Conservation (phyloP, 805 yeast species). For the Saccharomycopsis sp. region DNA sequence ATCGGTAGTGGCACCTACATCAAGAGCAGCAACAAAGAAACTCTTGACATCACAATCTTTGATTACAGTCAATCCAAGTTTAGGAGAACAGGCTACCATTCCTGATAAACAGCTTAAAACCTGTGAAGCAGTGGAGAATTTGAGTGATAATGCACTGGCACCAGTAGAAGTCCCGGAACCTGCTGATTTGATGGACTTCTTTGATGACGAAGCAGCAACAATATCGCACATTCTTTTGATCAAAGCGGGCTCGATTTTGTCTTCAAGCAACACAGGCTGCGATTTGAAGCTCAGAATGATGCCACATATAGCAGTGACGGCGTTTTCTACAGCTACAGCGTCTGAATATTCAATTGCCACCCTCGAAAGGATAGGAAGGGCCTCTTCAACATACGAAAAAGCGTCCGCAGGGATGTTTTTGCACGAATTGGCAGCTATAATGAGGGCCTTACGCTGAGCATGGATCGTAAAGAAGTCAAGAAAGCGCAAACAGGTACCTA, state of each 20-base stretch:
- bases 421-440: slow-evolving; percentile 67
- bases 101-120: slow-evolving; percentile 35
- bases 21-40: slow-evolving; percentile 42
- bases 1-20: slow-evolving; percentile 29
- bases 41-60: slow-evolving; percentile 43
- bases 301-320: slow-evolving; percentile 58
- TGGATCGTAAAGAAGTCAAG: slow-evolving; percentile 86
- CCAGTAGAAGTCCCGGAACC: slow-evolving; percentile 18
- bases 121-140: slow-evolving; percentile 15
- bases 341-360: slow-evolving; percentile 52
- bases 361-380: slow-evolving; percentile 53
- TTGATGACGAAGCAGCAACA: slow-evolving; percentile 23
- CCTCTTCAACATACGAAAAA: slow-evolving; percentile 44
- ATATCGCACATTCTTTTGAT: slow-evolving; percentile 12
- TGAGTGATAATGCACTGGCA: slow-evolving; percentile 18
- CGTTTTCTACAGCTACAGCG: slow-evolving; percentile 50
- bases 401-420: slow-evolving; percentile 38
- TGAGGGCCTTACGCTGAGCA: slow-evolving; percentile 77
- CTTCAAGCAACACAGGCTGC: slow-evolving; percentile 39
- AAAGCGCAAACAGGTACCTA: slow-evolving; percentile 60
- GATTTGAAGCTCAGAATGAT: slow-evolving; percentile 44
- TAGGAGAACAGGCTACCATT: slow-evolving; percentile 37
- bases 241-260: slow-evolving; percentile 28
- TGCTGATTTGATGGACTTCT: slow-evolving; percentile 14
- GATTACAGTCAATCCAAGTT: slow-evolving; percentile 39